Conservation (phyloP, 2,329 filamentous ascomycete genomes). For the Aspergillus sp. region DNA sequence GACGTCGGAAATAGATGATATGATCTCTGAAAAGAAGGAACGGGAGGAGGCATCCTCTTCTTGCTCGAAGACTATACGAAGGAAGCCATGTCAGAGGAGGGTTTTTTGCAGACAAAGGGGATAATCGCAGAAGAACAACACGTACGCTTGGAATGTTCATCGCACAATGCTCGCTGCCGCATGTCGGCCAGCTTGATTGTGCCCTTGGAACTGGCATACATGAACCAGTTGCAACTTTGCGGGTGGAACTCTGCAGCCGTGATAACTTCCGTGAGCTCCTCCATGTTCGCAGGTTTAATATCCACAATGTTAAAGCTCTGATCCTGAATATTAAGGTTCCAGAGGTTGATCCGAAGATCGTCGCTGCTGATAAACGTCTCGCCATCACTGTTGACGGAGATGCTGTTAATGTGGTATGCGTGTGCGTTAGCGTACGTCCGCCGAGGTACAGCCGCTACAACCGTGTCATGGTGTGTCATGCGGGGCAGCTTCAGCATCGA, state of each 20-base stretch:
- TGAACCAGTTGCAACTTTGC: constrained; percentile 98
- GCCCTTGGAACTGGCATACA: constrained; percentile 99
- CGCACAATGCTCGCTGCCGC: constrained; percentile 93
- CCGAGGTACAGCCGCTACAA: constrained; percentile 92
- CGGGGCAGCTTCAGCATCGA: constrained; percentile 89
- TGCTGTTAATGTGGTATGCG: constrained; percentile 99
- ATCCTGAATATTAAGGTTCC: constrained; percentile 99
- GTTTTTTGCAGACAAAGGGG: neutral
- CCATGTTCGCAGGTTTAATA: constrained; percentile 99
- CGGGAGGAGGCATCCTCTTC: constrained; percentile 96
- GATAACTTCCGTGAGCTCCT: constrained; percentile 97
- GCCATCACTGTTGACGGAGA: constrained; percentile 99
- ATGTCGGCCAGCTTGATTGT: constrained; percentile 99
- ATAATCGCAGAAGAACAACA: constrained; percentile 29
- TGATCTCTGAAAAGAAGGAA: constrained; percentile 99
- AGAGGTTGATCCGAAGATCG: constrained; percentile 94
- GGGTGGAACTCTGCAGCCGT: constrained; percentile 98
- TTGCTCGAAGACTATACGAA: constrained; percentile 83
- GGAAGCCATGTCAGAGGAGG: constrained; percentile 17
- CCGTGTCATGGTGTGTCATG: constrained; percentile 96
- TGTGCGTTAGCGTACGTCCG: constrained; percentile 98
- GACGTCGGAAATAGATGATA: constrained; percentile 98
- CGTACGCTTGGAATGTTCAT: constrained; percentile 92
- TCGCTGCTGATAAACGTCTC: constrained; percentile 99
- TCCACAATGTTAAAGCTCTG: constrained; percentile 99